These are phyloP conservation scores for Colletotrichum karsti DNA, from an alignment of 2,329 filamentous ascomycete species.

Conservation along the genomic window DNA sequence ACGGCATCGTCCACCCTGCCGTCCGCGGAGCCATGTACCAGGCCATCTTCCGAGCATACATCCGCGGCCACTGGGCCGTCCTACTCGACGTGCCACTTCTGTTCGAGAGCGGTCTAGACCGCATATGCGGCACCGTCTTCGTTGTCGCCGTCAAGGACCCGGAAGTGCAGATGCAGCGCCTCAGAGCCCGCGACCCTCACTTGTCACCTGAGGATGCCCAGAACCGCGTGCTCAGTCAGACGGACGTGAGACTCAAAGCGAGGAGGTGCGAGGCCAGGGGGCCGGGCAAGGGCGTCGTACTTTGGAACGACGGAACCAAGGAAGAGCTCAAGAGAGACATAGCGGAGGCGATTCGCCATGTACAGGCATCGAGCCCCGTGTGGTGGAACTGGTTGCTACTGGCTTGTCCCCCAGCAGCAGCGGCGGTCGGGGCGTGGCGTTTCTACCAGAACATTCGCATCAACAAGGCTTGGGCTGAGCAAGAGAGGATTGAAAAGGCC, in stretches of 20 bases:
- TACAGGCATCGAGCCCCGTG: slow-evolving; percentile 71
- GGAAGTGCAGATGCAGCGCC: slow-evolving; percentile 80
- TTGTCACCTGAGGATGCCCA: slow-evolving; percentile 85
- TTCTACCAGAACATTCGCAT: slow-evolving; percentile 77
- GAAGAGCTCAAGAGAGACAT: slow-evolving; percentile 76
- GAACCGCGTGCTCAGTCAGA: slow-evolving; percentile 87
- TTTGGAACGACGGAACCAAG: slow-evolving; percentile 88
- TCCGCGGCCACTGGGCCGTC: slow-evolving; percentile 84
- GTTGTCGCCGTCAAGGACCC: slow-evolving; percentile 88
- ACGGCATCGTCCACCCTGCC: slow-evolving; percentile 91
- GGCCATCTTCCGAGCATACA: slow-evolving; percentile 75
- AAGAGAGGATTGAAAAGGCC: slow-evolving; percentile 57
- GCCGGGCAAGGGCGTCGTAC: slow-evolving; percentile 74
- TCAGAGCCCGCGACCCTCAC: slow-evolving; percentile 80
- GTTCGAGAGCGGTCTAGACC: slow-evolving; percentile 88
- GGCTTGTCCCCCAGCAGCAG: slow-evolving; percentile 78
- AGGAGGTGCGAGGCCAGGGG: slow-evolving; percentile 74
- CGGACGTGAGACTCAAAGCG: slow-evolving; percentile 86
- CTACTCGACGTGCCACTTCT: slow-evolving; percentile 92
- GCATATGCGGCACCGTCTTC: slow-evolving; percentile 83
- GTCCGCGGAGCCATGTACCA: slow-evolving; percentile 85
- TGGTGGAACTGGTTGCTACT: slow-evolving; percentile 86
- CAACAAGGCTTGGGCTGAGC: slow-evolving; percentile 75
- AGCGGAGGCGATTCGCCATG: slow-evolving; percentile 67
- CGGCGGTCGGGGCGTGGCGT: slow-evolving; percentile 73